These are phyloP conservation scores for Pseudopithomyces chartarum DNA, from an alignment of 2,329 filamentous ascomycete genomes.

Conservation along the genomic window DNA sequence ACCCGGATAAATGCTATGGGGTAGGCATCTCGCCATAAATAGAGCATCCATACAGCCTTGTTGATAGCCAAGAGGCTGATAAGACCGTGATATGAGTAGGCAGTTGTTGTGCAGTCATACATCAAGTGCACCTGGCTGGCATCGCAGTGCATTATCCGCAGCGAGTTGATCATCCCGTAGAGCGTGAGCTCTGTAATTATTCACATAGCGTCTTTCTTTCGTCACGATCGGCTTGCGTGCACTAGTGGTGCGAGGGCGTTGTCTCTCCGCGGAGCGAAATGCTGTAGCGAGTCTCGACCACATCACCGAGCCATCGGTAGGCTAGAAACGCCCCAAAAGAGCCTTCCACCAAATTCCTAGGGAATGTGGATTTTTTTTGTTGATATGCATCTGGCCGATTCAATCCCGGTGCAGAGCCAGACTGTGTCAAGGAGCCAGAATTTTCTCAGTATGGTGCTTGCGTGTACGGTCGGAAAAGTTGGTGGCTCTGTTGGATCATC, in stretches of 20 bases:
- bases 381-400: background rate
- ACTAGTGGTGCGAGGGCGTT: background rate
- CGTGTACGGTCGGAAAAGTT: constrained; percentile 38
- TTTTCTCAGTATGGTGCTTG: constrained; percentile 33
- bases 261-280: background rate
- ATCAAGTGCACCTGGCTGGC: no score
- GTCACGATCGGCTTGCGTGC: background rate
- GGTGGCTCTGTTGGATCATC: constrained; percentile 49
- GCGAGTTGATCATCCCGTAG: background rate
- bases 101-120: no score
- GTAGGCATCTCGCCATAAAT: no score
- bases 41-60: no score
- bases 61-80: no score
- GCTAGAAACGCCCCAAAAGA: background rate
- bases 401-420: background rate
- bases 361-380: no score
- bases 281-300: background rate
- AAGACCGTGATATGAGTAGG: no score
- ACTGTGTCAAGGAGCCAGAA: background rate
- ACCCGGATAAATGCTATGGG: no score
- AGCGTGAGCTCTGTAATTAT: background rate
- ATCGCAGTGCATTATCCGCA: no score
- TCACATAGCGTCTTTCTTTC: background rate
- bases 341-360: no score
- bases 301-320: background rate